Evolutionary conservation across 805 yeast species (phyloP).

Genomic region (Ogataea saltuana): DNA sequence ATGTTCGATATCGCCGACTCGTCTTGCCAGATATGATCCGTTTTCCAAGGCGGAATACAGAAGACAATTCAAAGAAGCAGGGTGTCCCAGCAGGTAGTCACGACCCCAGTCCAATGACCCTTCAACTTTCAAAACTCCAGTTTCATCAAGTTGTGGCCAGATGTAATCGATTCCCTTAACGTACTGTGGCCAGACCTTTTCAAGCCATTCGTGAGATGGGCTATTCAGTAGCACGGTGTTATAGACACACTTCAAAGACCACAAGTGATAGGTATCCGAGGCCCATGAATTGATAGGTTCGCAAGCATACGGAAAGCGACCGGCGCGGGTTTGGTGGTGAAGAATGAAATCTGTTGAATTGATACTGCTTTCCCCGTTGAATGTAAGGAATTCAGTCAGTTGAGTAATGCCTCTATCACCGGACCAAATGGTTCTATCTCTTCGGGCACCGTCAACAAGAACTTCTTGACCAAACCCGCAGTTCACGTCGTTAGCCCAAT

Average conservation of each 20-base stretch:
- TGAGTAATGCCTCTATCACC: constrained; percentile 5
- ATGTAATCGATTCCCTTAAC: background rate
- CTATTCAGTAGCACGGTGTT: constrained; percentile 6
- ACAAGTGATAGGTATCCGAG: constrained; percentile 6
- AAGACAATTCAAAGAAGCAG: constrained; percentile 3
- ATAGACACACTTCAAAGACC: constrained; percentile 6
- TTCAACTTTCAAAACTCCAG: constrained; percentile 2
- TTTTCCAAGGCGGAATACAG: constrained; percentile 1
- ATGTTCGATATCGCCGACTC: background rate
- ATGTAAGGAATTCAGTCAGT: constrained; percentile 3
- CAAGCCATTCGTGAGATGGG: background rate
- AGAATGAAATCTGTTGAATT: constrained; percentile 5
- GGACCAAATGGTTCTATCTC: constrained; percentile 5
- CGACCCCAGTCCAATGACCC: constrained; percentile 7
- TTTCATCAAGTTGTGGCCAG: background rate
- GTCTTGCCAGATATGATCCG: constrained; percentile 1
- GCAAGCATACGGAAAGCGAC: constrained; percentile 6
- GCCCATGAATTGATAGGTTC: constrained; percentile 2
- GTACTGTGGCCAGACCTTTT: constrained; percentile 3
- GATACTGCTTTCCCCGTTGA: constrained; percentile 6
- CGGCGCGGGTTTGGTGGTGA: constrained; percentile 3
- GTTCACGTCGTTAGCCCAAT: constrained; percentile 6
- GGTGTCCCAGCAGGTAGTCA: constrained; percentile 5
- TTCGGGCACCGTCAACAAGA: constrained; percentile 3
- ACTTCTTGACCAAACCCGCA: constrained; percentile 6